Base-by-base conservation (phyloP, 2,329 filamentous ascomycete genomes). In the Helotiales sp. region DNA sequence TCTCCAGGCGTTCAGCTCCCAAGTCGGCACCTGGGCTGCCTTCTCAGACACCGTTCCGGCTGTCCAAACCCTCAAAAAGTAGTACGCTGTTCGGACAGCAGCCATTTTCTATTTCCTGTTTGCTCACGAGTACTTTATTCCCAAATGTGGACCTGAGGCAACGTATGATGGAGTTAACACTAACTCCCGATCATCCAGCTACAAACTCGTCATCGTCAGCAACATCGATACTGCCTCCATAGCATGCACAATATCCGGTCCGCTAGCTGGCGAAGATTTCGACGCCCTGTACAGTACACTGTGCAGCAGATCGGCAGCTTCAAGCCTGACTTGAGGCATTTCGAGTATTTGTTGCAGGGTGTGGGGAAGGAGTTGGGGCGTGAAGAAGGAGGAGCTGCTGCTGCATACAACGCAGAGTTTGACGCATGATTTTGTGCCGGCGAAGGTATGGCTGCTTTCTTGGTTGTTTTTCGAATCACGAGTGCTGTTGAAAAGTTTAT, bases 271-370 rank as follows among this genome's bases (percentile, higher is more conserved):
- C 0, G 79, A 84, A 32, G 70, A 80, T 1, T 83, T 92, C 74
- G 87, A 90, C 72, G 81, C 85, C 1, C 78, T 91, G 37, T 84
- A 90, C 72, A 92, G 37, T 84, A 90, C 72, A 92, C 89, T 0
- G 91, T 90, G 0, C 81, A 92, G 75, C 87, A 91, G 32, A 85
- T 93, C 20, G 89, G 90, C 0, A 84, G 82, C 20, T 93, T 92
- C 75, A 93, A 93, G 78, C 91, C 91, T 0, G 82, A 87, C 70
- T 73, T 81, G 45, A 79, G 79, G 55, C 92, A 92, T 69, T 93
- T 93, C 66, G 82, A 87, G 63, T 87, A 88, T 74, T 82, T 93
- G 82, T 74, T 92, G 3, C 75, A 79, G 17, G 79, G 84, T 50
- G 83, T 86, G 1, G 68, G 84, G 73, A 73, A 78, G 0, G 81